A percentile compares a stretch with the other conserved stretches of the same genome.
These are phyloP conservation scores for Bryoglossum gracile DNA, from an alignment of 495 filamentous ascomycete genomes.

Conservation along the genomic window DNA sequence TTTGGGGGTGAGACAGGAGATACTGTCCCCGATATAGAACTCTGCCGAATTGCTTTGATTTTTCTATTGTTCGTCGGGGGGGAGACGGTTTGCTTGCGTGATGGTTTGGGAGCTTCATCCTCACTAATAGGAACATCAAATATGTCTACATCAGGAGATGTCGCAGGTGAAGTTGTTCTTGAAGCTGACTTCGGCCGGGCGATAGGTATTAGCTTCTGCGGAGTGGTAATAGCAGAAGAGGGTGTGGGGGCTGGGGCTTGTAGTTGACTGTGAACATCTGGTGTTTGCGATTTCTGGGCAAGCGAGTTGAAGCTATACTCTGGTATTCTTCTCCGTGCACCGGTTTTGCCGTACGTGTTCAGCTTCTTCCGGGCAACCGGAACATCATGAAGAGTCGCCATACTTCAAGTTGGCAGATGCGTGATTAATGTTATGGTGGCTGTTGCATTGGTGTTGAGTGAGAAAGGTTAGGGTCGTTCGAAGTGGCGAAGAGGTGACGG, in stretches of 20 bases:
- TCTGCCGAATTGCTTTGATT: neutral
- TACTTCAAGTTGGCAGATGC: conserved; percentile 9
- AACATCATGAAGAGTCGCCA: conserved; percentile 25
- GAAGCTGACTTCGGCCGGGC: neutral
- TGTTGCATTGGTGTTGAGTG: neutral
- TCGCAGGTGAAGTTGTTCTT: neutral
- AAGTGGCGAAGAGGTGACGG: no score
- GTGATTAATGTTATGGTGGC: no score
- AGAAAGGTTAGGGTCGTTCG: no score
- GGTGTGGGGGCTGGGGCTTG: neutral
- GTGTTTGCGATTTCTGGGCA: conserved; percentile 13
- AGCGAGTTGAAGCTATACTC: conserved; percentile 16
- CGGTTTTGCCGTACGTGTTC: conserved; percentile 43
- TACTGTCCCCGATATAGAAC: neutral
- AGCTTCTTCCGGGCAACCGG: conserved; percentile 32
- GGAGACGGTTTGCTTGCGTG: neutral
- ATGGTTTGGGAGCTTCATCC: neutral
- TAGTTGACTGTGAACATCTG: conserved; percentile 7
- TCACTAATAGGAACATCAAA: neutral
- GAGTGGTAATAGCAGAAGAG: neutral
- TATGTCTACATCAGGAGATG: neutral
- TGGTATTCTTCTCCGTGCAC: conserved; percentile 28
- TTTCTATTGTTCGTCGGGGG: neutral
- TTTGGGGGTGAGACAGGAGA: neutral
- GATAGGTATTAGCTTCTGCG: neutral